Percentiles rank a stretch among this genome's conserved stretches.
Evolutionary conservation across 2,329 filamentous ascomycete genomes (phyloP).

Genomic region (Diplodia mutila): DNA sequence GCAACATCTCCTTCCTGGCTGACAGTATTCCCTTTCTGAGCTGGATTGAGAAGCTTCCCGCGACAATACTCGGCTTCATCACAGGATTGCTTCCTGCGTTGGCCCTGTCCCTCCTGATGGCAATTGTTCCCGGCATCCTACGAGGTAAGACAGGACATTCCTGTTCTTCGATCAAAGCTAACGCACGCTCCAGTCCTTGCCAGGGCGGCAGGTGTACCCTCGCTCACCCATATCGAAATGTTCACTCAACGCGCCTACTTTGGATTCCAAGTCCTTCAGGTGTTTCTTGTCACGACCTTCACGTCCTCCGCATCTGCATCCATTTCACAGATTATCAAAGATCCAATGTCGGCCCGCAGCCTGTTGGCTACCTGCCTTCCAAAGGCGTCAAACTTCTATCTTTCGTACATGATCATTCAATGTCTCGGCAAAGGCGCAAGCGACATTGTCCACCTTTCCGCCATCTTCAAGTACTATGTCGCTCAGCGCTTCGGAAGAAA

Average conservation of each 20-base stretch:
- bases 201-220: constrained; percentile 64
- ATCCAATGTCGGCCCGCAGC: constrained; percentile 65
- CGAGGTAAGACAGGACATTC: constrained; percentile 53
- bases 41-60: constrained; percentile 68
- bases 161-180: constrained; percentile 68
- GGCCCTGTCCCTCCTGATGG: constrained; percentile 80
- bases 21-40: constrained; percentile 67
- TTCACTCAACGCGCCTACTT: constrained; percentile 95
- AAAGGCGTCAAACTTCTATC: constrained; percentile 92
- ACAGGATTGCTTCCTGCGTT: constrained; percentile 86
- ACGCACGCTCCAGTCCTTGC: constrained; percentile 63
- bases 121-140: constrained; percentile 65
- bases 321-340: constrained; percentile 64
- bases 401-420: constrained; percentile 97
- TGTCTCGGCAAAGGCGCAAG: constrained; percentile 75
- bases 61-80: constrained; percentile 66
- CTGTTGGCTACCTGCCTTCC: constrained; percentile 82
- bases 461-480: constrained; percentile 79
- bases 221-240: constrained; percentile 73
- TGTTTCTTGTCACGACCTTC: constrained; percentile 91
- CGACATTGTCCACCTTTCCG: constrained; percentile 76
- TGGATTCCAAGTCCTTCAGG: constrained; percentile 87
- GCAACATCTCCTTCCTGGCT: constrained; percentile 74
- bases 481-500: constrained; percentile 79
- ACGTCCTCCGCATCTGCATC: constrained; percentile 72